Percentiles rank a stretch among this genome's conserved stretches.
Conservation (phyloP, 176 grass and related monocot species). For the Rhynchospora breviuscula region DNA sequence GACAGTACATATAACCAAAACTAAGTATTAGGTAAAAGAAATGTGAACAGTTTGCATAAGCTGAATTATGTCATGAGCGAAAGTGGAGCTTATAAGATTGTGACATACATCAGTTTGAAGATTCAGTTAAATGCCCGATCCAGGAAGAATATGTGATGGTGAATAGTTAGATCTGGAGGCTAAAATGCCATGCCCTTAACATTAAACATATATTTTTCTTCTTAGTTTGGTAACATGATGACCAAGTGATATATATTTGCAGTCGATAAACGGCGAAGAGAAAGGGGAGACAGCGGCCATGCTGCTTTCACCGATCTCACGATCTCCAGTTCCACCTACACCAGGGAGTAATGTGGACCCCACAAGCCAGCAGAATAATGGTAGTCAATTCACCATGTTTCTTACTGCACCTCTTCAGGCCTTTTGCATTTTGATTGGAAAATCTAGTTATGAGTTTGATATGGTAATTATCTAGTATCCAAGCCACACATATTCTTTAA, state of each 20-base stretch:
- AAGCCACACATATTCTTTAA: not conserved
- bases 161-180: not conserved
- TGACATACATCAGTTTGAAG: not conserved
- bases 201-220: not conserved
- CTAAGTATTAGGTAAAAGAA: not conserved
- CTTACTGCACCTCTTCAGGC: slow-evolving; percentile 90
- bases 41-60: not conserved
- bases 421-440: slow-evolving; percentile 71
- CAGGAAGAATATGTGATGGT: not conserved
- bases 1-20: not conserved
- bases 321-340: slow-evolving; percentile 28
- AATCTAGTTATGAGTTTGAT: slow-evolving; percentile 50
- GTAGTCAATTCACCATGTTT: slow-evolving; percentile 93
- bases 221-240: not conserved
- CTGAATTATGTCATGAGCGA: not conserved
- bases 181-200: not conserved
- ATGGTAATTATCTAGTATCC: slow-evolving; percentile 32
- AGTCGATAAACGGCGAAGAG: slow-evolving; percentile 75
- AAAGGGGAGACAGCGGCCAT: slow-evolving; percentile 83
- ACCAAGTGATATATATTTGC: slow-evolving; percentile 14
- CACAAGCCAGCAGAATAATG: slow-evolving; percentile 39
- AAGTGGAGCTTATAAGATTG: not conserved
- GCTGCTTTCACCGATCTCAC: slow-evolving; percentile 66
- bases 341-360: slow-evolving; percentile 43
- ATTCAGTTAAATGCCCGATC: not conserved